Evolutionary conservation across 2,329 filamentous ascomycete genomes (phyloP).

Genomic region (Ploettnerulaceae sp.): DNA sequence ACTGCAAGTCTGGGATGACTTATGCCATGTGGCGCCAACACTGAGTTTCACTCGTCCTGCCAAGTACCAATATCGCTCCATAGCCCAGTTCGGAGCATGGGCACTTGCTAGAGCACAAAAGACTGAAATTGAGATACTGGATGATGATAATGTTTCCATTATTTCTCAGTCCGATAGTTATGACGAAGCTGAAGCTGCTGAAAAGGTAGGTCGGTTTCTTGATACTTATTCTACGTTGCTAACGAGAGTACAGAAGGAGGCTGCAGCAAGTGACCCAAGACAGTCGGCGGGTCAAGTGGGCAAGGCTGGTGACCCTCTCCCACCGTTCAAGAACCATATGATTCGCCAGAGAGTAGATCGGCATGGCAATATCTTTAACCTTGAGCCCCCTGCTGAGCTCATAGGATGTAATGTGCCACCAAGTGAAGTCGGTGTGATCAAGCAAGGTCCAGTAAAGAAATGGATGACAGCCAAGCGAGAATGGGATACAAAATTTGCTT

Average conservation of each 20-base stretch:
- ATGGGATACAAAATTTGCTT: constrained; percentile 70
- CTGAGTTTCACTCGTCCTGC: constrained; percentile 95
- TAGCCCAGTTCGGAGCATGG: constrained; percentile 93
- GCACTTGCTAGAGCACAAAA: constrained; percentile 78
- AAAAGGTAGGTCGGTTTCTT: constrained; percentile 23
- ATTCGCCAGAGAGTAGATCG: constrained; percentile 82
- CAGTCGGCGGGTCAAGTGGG: constrained; percentile 50
- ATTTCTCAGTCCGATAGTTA: constrained; percentile 57
- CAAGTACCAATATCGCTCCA: constrained; percentile 90
- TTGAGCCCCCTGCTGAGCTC: constrained; percentile 61
- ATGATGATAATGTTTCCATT: constrained; percentile 72
- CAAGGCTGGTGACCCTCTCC: constrained; percentile 80
- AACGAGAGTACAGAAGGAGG: constrained; percentile 5
- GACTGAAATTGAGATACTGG: constrained; percentile 71
- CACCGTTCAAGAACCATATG: constrained; percentile 79
- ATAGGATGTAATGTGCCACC: constrained; percentile 58
- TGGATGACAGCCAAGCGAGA: constrained; percentile 73
- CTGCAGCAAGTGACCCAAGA: constrained; percentile 13
- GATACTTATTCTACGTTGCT: neutral
- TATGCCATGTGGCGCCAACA: constrained; percentile 88
- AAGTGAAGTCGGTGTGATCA: constrained; percentile 70
- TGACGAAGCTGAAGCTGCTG: constrained; percentile 31
- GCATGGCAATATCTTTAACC: constrained; percentile 66
- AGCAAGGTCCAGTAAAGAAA: constrained; percentile 71
- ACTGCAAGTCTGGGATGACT: constrained; percentile 90